Conservation (phyloP, 2,329 filamentous ascomycete genomes). For the Apiospora phragmitis region DNA sequence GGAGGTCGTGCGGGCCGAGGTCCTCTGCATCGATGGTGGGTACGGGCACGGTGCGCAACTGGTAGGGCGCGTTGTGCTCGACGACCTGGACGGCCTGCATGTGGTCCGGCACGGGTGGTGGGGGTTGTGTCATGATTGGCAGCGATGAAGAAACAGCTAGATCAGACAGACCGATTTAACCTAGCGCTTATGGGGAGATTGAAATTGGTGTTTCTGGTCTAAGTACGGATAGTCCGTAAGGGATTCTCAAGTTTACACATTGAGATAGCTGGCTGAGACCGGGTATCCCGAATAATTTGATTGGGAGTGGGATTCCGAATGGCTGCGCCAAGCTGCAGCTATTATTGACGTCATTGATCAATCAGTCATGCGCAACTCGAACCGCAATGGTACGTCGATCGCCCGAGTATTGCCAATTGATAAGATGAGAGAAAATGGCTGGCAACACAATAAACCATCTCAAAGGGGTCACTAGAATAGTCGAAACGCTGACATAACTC, state of each 20-base stretch:
- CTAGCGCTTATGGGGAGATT: not conserved
- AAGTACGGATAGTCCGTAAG: no score
- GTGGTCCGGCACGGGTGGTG: conserved; percentile 20
- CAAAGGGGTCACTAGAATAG: not conserved
- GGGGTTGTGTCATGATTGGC: not conserved
- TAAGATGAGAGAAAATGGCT: no score
- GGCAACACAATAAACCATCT: no score
- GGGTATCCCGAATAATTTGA: not conserved
- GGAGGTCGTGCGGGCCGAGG: conserved; percentile 53
- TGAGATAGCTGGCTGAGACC: no score
- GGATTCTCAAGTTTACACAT: no score
- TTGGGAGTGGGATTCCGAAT: not conserved
- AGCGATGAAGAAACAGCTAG: not conserved
- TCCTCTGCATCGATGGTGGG: conserved; percentile 44
- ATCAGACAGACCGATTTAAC: not conserved
- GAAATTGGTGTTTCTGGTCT: not conserved
- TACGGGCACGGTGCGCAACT: conserved; percentile 48
- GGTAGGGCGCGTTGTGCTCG: conserved; percentile 55
- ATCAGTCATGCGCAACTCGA: not conserved
- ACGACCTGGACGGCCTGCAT: conserved; percentile 35
- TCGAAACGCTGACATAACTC: not conserved
- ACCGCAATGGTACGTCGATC: no score
- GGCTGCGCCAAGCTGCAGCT: not conserved
- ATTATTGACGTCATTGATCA: not conserved
- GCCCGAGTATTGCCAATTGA: no score